A percentile compares a stretch with the other conserved stretches of the same genome.
Conservation (phyloP, 805 yeast species). For the Tetrapisispora pingtungensis region DNA sequence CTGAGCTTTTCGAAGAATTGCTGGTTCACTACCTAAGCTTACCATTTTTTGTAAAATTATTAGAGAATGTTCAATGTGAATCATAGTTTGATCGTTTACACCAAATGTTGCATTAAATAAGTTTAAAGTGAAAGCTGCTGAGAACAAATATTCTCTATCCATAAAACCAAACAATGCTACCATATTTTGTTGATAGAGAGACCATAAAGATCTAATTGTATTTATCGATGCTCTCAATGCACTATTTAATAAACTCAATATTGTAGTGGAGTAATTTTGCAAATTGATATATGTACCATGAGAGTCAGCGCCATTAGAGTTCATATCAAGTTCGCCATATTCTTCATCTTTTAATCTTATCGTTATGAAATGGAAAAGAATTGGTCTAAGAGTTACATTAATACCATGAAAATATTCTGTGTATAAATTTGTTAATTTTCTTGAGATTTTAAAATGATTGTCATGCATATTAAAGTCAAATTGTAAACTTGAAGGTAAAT, state of each 20-base stretch:
- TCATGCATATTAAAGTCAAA: constrained; percentile 42
- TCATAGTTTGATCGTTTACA: constrained; percentile 63
- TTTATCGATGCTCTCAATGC: constrained; percentile 75
- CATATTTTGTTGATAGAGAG: constrained; percentile 64
- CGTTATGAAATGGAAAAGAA: constrained; percentile 66
- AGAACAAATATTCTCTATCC: constrained; percentile 75
- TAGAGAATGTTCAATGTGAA: constrained; percentile 64
- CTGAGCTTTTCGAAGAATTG: constrained; percentile 65
- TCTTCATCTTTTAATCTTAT: constrained; percentile 39
- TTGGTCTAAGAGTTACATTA: constrained; percentile 68
- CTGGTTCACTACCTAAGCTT: constrained; percentile 70
- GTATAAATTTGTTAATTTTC: constrained; percentile 64
- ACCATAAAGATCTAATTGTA: constrained; percentile 65
- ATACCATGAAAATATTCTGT: constrained; percentile 79
- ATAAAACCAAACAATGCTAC: constrained; percentile 80
- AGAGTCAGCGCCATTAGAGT: constrained; percentile 27
- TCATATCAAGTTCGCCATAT: neutral
- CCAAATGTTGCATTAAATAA: constrained; percentile 75
- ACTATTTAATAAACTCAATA: constrained; percentile 60
- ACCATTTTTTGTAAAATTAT: constrained; percentile 64
- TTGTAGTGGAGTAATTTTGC: constrained; percentile 55
- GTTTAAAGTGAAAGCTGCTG: constrained; percentile 64
- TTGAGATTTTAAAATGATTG: constrained; percentile 39
- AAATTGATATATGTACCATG: constrained; percentile 32
- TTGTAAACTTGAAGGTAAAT: constrained; percentile 51